Base-by-base conservation (phyloP, 768 basidiomycete genomes). In the Rhizopogon salebrosus region DNA sequence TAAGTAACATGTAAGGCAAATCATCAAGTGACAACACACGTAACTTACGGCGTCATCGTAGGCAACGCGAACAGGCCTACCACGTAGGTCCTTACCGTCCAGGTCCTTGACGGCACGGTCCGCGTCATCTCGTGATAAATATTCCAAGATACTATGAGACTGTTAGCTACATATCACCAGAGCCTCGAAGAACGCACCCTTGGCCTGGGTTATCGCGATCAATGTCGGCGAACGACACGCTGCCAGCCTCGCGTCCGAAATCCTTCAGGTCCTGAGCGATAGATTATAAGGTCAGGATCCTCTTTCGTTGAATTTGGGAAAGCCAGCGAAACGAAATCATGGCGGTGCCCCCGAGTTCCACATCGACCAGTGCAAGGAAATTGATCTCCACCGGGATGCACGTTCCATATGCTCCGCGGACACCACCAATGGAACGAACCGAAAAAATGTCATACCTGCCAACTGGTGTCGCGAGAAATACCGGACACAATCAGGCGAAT, bases 221-320 rank as follows among this genome's bases (percentile, higher is more conserved):
- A 55, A 98, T 87, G 65, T 98, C 95, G 38, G 95, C 93, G 62
- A 89, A 98, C 18, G 89, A 91, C 53, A 98, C 92, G 64, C 84
- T 89, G 39, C 92, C 94, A 46, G 90, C 91, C 64, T 92, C 87
- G 56, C 95, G 91, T 60, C 94, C 95, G 56, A 95, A 98, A 66
- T 98, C 95, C 72, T 98, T 98, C 68, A 98, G 75, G 68, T 98
- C 95, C 95, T 98, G 68, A 63, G 71, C 65, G 70, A 52, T 71
- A n/a, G 60, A 70, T 69, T 65, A 66, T 72, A 37, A 38, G 27
- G 53, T 56, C 34, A 56, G 46, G 40, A 14, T 38, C 39, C 41
- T 24, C 11, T 24, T 11, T 23, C 11, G 22, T 60, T 51, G 64
- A 22, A 22, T 22, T 10, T 16, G 55, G 57, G 59, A 55, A n/a